Evolutionary conservation across 2,329 filamentous ascomycete genomes (phyloP), one percentile per base, ranked within the genome.

Genomic region (Verticillium nonalfalfae): DNA sequence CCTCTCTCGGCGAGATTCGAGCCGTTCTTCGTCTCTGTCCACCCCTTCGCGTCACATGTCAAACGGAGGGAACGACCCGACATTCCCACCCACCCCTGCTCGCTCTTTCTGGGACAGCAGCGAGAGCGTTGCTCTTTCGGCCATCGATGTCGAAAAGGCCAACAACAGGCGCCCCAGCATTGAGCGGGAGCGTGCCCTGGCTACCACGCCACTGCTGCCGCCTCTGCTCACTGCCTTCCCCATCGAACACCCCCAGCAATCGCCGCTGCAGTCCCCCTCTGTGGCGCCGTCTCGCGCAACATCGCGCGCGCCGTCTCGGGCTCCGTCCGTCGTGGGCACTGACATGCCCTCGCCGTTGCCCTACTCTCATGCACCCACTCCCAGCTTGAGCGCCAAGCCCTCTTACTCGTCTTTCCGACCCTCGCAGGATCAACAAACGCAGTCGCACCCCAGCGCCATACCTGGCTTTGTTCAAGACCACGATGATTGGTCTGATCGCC

Each of bases 241-340:
- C 38, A 75, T 79, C 55, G 75, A 85, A 52, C 81, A 86, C 0
- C 82, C 83, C 1, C 79, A 89, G 36, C 84, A 90, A 62, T 96
- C 92, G 7, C 92, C 93, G n/a, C 79, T 96, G 33, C 91, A 96
- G 73, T 96, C 92, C 0, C 93, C 93, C 0, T 89, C 87, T 0
- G 84, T 95, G 18, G 90, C 88, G 10, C 86, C 87, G n/a, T 76
- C 82, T 64, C 75, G 71, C 21, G 76, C 74, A 3, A 73, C 75
- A 1, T 64, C 71, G 6, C 71, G 76, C 13, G 80, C 88, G 9
- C 90, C 90, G 3, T 65, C 70, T 7, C 69, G 65, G 14, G 58
- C 58, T 7, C 58, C 58, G 1, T 54, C 58, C 7, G 39, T 45
- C 14, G 58, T 33, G 1, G 78, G 96, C 9, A 95, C 90, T 66